phyloP scores from a whole-genome alignment of 768 basidiomycete species.

The Agaricus sinodeliciosus region DNA sequence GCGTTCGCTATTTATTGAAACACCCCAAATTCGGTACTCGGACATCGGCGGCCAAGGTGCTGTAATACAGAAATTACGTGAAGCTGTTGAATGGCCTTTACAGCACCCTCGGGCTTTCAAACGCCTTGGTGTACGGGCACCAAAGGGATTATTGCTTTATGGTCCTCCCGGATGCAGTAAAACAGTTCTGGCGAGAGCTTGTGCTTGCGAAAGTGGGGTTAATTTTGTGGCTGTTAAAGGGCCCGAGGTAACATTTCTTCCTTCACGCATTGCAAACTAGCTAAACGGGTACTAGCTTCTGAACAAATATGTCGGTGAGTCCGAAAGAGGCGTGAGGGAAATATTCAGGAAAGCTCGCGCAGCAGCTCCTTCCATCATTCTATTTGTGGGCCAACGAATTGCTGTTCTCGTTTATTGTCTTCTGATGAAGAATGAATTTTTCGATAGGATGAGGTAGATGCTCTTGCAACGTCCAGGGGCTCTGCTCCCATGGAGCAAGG shows the following conservation, averaged over 20 bases:
- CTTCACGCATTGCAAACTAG: background rate
- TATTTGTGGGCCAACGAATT: slow-evolving; percentile 63
- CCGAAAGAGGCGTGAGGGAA: slow-evolving; percentile 90
- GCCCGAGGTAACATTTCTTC: slow-evolving; percentile 64
- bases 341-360: slow-evolving; percentile 93
- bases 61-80: slow-evolving; percentile 80
- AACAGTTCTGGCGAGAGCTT: slow-evolving; percentile 86
- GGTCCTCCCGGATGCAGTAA: slow-evolving; percentile 98
- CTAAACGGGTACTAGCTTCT: slow-evolving; percentile 52
- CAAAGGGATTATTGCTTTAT: slow-evolving; percentile 86
- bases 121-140: slow-evolving; percentile 81
- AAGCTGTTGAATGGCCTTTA: slow-evolving; percentile 95
- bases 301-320: slow-evolving; percentile 97
- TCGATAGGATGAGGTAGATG: slow-evolving; percentile 94
- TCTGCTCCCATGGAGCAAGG: slow-evolving; percentile 48
- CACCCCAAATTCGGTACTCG: slow-evolving; percentile 71
- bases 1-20: slow-evolving; percentile 88
- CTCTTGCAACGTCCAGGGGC: slow-evolving; percentile 74
- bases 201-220: slow-evolving; percentile 89
- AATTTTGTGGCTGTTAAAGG: slow-evolving; percentile 98
- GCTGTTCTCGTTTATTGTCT: background rate
- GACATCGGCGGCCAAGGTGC: slow-evolving; percentile 86
- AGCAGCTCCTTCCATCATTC: slow-evolving; percentile 91
- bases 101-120: slow-evolving; percentile 81
- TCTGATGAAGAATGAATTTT: slow-evolving; percentile 1